Evolutionary conservation across 495 filamentous ascomycete genomes (phyloP), one percentile per base, ranked within the genome.

Genomic region (Tuber calosporum): DNA sequence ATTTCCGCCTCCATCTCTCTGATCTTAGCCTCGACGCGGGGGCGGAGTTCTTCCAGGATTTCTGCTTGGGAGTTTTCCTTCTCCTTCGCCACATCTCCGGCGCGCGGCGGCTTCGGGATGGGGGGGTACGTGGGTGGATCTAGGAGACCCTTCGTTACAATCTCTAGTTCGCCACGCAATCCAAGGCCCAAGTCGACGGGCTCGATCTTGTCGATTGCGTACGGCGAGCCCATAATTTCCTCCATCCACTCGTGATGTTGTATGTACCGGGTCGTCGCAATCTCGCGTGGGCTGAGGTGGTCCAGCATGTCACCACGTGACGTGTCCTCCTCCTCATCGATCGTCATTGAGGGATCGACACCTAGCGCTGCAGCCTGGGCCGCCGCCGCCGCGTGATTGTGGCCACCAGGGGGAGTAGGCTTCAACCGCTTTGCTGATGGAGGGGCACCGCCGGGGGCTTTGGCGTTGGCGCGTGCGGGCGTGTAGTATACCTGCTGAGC

Each of bases 221-320:
- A 97, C 0, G 93, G 92, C 0, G 93, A 97, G 2, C 90, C 90
- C 67, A 97, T 86, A n/a, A 99, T 89, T 83, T 99, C 94, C 79
- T 97, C 95, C 91, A 98, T 96, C 95, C 94, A 97, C 82, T 97
- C 93, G 77, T 98, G 95, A 79, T 99, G 95, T 79, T 97, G 95
- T 75, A 89, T 90, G 81, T 96, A 99, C 67, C 95, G 86, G 78
- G 88, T 87, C 75, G 89, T 84, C 78, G 92, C 94, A 76, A 98
- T 89, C 73, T 98, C 95, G 9, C 93, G 89, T 26, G 94, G 93
- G 0, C 90, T 94, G 45, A 96, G 84, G 69, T 92, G 86, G 79
- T 99, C 95, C 79, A 99, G 90, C 79, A 91, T 86, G 79, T 99
- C 95, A 22, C 93, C 93, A 2, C 90, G 86, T 6, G 90, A 89